These are phyloP conservation scores for Phialophora verrucosa DNA, from an alignment of 2,329 filamentous ascomycete genomes.

Conservation along the genomic window DNA sequence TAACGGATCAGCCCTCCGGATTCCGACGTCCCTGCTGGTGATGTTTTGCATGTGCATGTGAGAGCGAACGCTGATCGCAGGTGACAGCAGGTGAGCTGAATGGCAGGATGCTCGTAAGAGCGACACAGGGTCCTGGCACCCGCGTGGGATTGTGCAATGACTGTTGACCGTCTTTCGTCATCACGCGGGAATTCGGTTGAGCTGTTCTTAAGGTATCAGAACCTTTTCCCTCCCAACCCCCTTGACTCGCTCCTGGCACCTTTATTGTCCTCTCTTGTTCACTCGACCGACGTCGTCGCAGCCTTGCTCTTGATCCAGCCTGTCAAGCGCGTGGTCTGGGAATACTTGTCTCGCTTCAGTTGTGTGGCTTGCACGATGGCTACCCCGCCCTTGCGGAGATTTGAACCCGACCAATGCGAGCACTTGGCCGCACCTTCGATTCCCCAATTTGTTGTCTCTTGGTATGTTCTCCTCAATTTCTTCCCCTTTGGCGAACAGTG, in stretches of 20 bases:
- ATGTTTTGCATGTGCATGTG: constrained; percentile 4
- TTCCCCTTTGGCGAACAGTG: neutral
- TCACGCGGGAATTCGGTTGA: neutral
- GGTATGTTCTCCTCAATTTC: constrained; percentile 14
- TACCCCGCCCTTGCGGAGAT: constrained; percentile 8
- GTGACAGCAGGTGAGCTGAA: neutral
- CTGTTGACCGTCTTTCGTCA: constrained; percentile 1
- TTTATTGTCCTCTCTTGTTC: neutral
- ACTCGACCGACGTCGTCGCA: neutral
- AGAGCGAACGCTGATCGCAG: neutral
- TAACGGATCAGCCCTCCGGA: neutral
- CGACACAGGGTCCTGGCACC: neutral
- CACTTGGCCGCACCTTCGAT: constrained; percentile 24
- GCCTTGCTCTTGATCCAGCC: neutral
- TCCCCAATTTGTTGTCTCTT: constrained; percentile 25
- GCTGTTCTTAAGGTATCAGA: neutral
- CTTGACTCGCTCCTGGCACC: neutral
- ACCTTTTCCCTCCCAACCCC: neutral
- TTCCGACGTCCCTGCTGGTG: neutral
- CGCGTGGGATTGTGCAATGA: neutral
- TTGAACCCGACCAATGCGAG: constrained; percentile 21
- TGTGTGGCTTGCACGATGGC: constrained; percentile 9
- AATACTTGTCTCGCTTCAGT: neutral
- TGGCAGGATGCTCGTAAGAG: neutral
- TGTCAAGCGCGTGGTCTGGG: neutral